Evolutionary conservation across 495 filamentous ascomycete genomes (phyloP).

Genomic region (Neurospora terricola): DNA sequence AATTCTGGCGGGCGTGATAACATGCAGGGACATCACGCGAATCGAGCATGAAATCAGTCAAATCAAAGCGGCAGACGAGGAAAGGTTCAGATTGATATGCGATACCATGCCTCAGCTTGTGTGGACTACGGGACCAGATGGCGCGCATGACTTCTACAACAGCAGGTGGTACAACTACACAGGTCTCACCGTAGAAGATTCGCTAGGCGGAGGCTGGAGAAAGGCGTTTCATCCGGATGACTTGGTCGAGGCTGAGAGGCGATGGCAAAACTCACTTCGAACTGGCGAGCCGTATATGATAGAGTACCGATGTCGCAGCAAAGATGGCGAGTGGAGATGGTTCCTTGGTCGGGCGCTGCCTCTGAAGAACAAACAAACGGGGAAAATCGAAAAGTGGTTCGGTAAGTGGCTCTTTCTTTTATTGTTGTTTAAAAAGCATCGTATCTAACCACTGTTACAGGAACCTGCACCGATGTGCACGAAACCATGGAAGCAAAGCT

Average conservation of each 20-base stretch:
- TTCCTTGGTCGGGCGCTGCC: constrained; percentile 60
- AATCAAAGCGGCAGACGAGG: constrained; percentile 52
- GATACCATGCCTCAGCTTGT: constrained; percentile 61
- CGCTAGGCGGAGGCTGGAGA: constrained; percentile 31
- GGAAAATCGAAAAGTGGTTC: constrained; percentile 62
- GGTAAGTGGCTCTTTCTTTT: constrained; percentile 27
- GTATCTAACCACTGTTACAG: constrained; percentile 5
- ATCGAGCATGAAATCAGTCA: constrained; percentile 46
- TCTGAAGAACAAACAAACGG: constrained; percentile 47
- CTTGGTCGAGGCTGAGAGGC: constrained; percentile 33
- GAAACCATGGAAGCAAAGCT: constrained; percentile 52
- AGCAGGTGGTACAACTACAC: constrained; percentile 64
- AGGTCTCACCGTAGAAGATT: constrained; percentile 46
- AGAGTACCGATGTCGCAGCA: constrained; percentile 56
- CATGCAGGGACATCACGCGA: constrained; percentile 55
- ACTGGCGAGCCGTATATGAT: constrained; percentile 56
- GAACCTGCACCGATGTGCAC: constrained; percentile 58
- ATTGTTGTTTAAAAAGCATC: not conserved
- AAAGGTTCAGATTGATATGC: constrained; percentile 58
- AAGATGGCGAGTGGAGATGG: constrained; percentile 59
- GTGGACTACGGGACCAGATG: constrained; percentile 54
- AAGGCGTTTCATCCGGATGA: constrained; percentile 47
- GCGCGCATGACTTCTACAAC: constrained; percentile 56
- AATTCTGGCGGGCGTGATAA: constrained; percentile 55
- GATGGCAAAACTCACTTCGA: constrained; percentile 47